Evolutionary conservation across 169 alveolate species (phyloP), one percentile per base, ranked within the genome.

Genomic region (Plasmodium gonderi): DNA sequence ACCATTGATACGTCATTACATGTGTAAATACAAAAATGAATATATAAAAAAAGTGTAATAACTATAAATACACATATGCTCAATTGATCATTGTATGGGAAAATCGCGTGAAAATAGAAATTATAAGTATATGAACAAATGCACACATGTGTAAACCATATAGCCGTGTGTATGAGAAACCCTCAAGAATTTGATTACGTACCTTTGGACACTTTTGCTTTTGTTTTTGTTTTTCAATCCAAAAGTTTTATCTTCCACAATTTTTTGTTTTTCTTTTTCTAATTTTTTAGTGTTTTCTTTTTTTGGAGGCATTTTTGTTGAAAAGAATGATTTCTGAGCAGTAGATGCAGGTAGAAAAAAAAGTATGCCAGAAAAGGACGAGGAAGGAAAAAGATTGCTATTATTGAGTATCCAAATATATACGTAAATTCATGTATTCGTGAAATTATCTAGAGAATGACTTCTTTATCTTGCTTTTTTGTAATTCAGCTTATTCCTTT

Each of bases 201-300:
- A 99, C 98, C 98, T 98, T 95, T 99, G 99, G 4, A 99, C 99
- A 44, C 98, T 95, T 78, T 98, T 98, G 47, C 99, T 96, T 94
- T 99, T 99, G 94, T 98, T 98, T 95, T 99, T 99, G 96, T 99
- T 99, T 95, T 99, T 99, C 33, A 99, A 95, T 51, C 99, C 99
- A 95, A 99, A 99, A 2, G 99, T 99, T 94, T 98, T 99, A 95
- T 99, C 99, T 94, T 99, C 99, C 47, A 98, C 98, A 94, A 99
- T 95, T 95, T 98, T 99, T 95, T 98, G 99, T 79, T 98, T 98
- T 94, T 97, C 98, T 96, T 98, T 99, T 91, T 98, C 98, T 87
- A 97, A 98, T 95, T 98, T 98, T 92, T 96, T 97, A 76, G 96
- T 98, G 95, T 95, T 95, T 80, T 96, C 97, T 90, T 96, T 96